These are phyloP conservation scores for Neonectria hederae DNA, from an alignment of 2,329 filamentous ascomycete genomes.

Conservation along the genomic window DNA sequence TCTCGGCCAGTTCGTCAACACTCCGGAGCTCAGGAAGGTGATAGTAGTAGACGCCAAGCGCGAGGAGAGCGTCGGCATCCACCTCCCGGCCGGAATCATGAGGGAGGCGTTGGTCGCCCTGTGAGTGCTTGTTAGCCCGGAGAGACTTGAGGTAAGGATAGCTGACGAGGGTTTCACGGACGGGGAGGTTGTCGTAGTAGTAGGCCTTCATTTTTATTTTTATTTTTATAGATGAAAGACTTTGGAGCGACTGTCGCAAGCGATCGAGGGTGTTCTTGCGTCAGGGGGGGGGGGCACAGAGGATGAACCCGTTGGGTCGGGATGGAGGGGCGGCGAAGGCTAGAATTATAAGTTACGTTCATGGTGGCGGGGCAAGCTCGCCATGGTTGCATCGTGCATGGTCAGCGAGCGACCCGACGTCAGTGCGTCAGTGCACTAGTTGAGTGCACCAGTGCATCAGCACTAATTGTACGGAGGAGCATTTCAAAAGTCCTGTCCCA, in stretches of 20 bases:
- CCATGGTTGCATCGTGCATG: slow-evolving; percentile 9
- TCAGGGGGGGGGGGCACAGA: neutral
- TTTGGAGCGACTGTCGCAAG: neutral
- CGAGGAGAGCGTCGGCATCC: slow-evolving; percentile 69
- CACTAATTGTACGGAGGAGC: too few species aligned
- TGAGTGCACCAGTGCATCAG: slow-evolving; percentile 21
- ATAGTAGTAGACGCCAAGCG: slow-evolving; percentile 84
- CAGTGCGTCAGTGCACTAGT: slow-evolving; percentile 34
- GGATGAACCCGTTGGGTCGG: neutral
- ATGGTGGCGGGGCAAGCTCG: slow-evolving; percentile 35
- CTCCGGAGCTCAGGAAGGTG: slow-evolving; percentile 69
- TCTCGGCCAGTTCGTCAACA: slow-evolving; percentile 77
- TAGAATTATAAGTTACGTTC: slow-evolving; percentile 20
- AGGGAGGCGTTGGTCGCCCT: slow-evolving; percentile 93
- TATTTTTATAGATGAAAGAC: neutral
- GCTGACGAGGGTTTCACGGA: slow-evolving; percentile 46
- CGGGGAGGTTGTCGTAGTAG: slow-evolving; percentile 64
- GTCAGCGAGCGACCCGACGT: slow-evolving; percentile 39
- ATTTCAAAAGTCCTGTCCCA: too few species aligned
- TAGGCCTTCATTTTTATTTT: slow-evolving; percentile 70
- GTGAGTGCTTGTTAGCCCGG: slow-evolving; percentile 26
- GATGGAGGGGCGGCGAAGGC: slow-evolving; percentile 15
- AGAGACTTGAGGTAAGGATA: neutral
- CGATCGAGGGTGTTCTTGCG: neutral
- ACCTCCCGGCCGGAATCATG: slow-evolving; percentile 86